Evolutionary conservation across 2,329 filamentous ascomycete species (phyloP).

Genomic region (Davidsoniella australis): DNA sequence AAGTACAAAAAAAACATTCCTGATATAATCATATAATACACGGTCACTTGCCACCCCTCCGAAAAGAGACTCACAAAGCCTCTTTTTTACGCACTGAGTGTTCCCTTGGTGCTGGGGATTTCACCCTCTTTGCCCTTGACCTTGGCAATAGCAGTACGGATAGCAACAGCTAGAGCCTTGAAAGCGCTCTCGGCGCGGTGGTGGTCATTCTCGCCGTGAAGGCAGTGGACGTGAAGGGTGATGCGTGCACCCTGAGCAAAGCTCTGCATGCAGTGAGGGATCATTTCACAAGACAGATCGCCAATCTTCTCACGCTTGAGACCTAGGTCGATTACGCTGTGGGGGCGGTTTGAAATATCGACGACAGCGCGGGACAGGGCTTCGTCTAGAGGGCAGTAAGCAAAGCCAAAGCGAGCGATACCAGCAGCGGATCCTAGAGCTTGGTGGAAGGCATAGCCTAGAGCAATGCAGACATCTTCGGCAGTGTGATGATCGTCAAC

Average conservation of each 20-base stretch:
- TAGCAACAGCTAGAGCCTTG: conserved; percentile 82
- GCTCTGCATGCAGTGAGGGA: conserved; percentile 85
- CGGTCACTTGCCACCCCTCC: too few relatives aligned
- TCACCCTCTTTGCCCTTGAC: conserved; percentile 75
- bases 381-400: conserved; percentile 89
- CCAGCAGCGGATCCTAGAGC: conserved; percentile 66
- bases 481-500: conserved; percentile 98
- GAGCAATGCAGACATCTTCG: conserved; percentile 84
- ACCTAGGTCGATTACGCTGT: conserved; percentile 65
- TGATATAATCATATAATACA: too few relatives aligned
- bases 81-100: conserved; percentile 42
- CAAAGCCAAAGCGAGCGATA: conserved; percentile 77
- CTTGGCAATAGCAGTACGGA: conserved; percentile 57
- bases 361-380: conserved; percentile 85
- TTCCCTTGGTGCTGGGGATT: conserved; percentile 91
- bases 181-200: conserved; percentile 93
- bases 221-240: conserved; percentile 88
- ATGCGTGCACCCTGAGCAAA: conserved; percentile 81
- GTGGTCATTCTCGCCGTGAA: conserved; percentile 86
- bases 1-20: too few relatives aligned
- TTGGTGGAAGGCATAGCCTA: conserved; percentile 68
- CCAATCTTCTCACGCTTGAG: conserved; percentile 86
- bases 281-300: conserved; percentile 87
- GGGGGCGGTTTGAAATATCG: conserved; percentile 86
- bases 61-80: not conserved